Evolutionary conservation across 129 eudicot genomes (phyloP).

Genomic region (Smallanthus sonchifolius): DNA sequence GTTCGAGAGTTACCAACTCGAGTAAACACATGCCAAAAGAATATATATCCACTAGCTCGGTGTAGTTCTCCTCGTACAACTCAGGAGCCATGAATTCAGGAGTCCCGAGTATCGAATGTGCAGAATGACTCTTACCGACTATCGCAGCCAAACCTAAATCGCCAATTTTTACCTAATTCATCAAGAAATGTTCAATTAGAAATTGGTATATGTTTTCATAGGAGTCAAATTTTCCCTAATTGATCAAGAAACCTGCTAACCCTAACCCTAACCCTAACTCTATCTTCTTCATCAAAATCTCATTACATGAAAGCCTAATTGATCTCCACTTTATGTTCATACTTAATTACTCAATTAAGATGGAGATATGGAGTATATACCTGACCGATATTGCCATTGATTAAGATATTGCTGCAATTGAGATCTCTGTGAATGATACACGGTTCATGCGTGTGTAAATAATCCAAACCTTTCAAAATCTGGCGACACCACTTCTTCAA

Average conservation of each 20-base stretch:
- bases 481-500: conserved; percentile 76
- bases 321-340: not conserved
- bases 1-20: conserved; percentile 69
- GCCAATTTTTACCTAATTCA: conserved; percentile 72
- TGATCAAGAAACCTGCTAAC: not conserved
- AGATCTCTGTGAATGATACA: conserved; percentile 69
- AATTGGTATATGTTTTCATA: not conserved
- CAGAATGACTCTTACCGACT: conserved; percentile 58
- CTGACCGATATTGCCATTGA: conserved; percentile 62
- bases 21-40: conserved; percentile 77
- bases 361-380: conserved; percentile 3
- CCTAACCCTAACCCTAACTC: not conserved
- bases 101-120: conserved; percentile 74
- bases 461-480: conserved; percentile 59
- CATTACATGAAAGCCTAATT: not conserved
- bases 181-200: not conserved
- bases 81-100: conserved; percentile 88
- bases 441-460: conserved; percentile 65
- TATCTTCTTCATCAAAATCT: not conserved
- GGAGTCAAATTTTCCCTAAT: too few species aligned
- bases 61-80: conserved; percentile 67
- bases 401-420: conserved; percentile 53
- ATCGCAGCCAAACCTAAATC: conserved; percentile 73
- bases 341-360: not conserved
- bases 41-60: conserved; percentile 65